phyloP scores from a whole-genome alignment of 495 filamentous ascomycete species.

The Hypoxylon fuscum region DNA sequence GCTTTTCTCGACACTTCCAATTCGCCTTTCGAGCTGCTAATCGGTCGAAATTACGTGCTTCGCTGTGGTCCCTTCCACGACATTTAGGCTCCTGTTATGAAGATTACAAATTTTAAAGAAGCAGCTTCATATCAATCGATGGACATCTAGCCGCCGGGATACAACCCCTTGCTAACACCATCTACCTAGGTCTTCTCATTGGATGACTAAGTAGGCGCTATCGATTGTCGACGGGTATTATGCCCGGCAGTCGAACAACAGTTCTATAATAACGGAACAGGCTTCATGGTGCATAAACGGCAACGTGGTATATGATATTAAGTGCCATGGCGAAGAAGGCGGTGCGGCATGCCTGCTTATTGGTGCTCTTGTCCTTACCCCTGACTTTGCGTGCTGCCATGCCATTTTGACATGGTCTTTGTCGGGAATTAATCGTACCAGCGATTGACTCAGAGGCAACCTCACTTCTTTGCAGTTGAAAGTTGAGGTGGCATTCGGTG shows the following conservation, averaged over 20 bases:
- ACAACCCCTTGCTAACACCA: constrained; percentile 4
- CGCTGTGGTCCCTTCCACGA: too few species aligned
- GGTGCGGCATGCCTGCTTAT: constrained; percentile 15
- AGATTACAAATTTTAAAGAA: too few species aligned
- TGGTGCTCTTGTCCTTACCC: constrained; percentile 13
- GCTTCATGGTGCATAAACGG: neutral
- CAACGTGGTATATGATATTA: neutral
- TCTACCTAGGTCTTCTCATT: constrained; percentile 10
- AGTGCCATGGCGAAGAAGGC: constrained; percentile 2
- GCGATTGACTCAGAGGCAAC: neutral
- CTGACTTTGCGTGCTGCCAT: constrained; percentile 21
- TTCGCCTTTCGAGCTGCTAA: neutral
- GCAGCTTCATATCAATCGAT: constrained; percentile 13
- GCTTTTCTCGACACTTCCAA: constrained; percentile 6
- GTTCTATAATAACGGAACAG: constrained; percentile 2
- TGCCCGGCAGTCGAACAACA: constrained; percentile 12
- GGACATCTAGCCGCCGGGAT: constrained; percentile 10
- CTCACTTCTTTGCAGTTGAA: neutral
- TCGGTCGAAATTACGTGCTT: constrained; percentile 21
- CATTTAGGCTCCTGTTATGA: too few species aligned
- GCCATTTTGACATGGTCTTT: constrained; percentile 23
- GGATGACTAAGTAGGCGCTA: constrained; percentile 54
- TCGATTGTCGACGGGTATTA: constrained; percentile 51
- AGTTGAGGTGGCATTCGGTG: constrained; percentile 5
- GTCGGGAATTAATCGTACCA: constrained; percentile 8